Percentiles rank a stretch among this genome's conserved stretches.
Conservation (phyloP, 1,139 yeast genomes). For the Taphrina betulina region DNA sequence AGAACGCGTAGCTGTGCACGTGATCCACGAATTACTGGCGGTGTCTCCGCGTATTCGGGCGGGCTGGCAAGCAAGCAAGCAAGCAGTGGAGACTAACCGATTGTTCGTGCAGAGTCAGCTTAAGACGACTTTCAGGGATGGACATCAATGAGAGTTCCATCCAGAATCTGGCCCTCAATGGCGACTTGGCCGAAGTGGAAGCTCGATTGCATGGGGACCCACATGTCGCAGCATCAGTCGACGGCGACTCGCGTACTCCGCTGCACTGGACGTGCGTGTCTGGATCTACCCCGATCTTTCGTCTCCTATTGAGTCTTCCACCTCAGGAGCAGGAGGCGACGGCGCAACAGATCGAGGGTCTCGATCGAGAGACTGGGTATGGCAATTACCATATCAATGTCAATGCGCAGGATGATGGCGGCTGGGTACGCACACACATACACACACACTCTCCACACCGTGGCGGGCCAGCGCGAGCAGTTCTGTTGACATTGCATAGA, state of each 20-base stretch:
- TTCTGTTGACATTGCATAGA: too few species aligned
- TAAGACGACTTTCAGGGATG: neutral
- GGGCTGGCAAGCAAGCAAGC: too few species aligned
- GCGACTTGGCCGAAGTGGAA: conserved; percentile 12
- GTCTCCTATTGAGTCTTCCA: conserved; percentile 49
- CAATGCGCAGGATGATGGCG: conserved; percentile 25
- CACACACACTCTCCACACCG: too few species aligned
- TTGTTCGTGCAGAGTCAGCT: too few species aligned
- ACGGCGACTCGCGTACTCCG: conserved; percentile 55
- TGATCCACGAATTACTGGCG: too few species aligned
- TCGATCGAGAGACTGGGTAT: neutral
- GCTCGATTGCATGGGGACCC: conserved; percentile 12
- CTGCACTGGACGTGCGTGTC: conserved; percentile 86
- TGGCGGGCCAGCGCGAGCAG: too few species aligned
- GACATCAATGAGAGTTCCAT: conserved; percentile 9
- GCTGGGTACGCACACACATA: conserved; percentile 42
- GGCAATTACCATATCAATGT: conserved; percentile 22
- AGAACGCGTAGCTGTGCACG: too few species aligned
- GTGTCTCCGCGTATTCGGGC: too few species aligned
- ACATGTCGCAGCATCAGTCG: conserved; percentile 1
- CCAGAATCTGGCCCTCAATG: conserved; percentile 21
- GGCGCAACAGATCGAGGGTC: neutral
- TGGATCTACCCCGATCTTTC: conserved; percentile 57
- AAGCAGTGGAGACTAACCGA: too few species aligned
- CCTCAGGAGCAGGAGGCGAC: conserved; percentile 62